Conservation (phyloP, 768 basidiomycete genomes). For the Auriculariales sp. region DNA sequence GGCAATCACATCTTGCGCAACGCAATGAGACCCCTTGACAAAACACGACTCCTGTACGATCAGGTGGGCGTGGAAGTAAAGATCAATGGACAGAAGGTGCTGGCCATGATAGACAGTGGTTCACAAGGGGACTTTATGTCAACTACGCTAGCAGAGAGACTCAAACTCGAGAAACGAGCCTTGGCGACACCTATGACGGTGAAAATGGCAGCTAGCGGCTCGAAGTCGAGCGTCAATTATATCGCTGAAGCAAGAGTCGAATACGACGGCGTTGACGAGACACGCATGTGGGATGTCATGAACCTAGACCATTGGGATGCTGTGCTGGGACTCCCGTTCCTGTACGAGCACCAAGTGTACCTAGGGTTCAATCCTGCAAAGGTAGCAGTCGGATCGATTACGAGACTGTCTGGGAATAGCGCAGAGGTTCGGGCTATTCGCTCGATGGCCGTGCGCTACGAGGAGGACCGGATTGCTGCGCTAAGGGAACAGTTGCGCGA, state of each 20-base stretch:
- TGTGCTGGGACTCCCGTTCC: not conserved
- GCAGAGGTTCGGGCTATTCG: not conserved
- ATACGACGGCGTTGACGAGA: not conserved
- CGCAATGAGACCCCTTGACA: no score
- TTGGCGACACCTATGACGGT: not conserved
- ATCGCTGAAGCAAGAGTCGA: not conserved
- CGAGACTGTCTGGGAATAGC: not conserved
- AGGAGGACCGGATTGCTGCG: not conserved
- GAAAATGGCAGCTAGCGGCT: not conserved
- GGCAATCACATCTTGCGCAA: no score
- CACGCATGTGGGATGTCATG: not conserved
- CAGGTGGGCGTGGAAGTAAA: not conserved
- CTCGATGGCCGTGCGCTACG: not conserved
- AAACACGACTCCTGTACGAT: no score
- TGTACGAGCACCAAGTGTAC: conserved; percentile 7
- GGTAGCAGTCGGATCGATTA: conserved; percentile 7
- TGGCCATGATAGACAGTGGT: not conserved
- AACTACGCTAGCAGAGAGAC: not conserved
- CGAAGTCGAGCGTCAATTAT: not conserved
- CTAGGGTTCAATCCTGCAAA: conserved; percentile 16
- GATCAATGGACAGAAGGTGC: not conserved
- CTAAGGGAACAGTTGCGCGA: conserved; percentile 9
- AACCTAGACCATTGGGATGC: not conserved
- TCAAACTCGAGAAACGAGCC: not conserved
- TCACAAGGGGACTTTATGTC: not conserved